Percentiles rank a stretch among this genome's conserved stretches.
Evolutionary conservation across 2,329 filamentous ascomycete species (phyloP).

Genomic region (Colletotrichum sp.): DNA sequence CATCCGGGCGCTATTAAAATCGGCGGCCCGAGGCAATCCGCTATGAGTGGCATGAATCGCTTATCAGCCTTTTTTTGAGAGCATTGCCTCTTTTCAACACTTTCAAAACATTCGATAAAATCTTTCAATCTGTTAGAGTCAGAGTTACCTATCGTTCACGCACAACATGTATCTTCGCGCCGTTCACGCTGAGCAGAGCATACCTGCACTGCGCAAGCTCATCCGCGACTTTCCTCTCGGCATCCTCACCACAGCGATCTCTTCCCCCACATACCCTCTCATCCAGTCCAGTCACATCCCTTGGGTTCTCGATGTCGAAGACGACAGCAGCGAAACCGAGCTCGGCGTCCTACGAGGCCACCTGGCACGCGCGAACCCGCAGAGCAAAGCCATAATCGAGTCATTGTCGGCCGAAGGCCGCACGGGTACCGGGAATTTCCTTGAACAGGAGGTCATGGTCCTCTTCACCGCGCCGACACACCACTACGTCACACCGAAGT

Average conservation of each 20-base stretch:
- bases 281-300: conserved; percentile 67
- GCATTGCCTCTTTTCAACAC: background rate
- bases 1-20: background rate
- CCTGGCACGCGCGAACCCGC: conserved; percentile 67
- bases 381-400: conserved; percentile 65
- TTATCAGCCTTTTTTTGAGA: background rate
- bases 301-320: conserved; percentile 58
- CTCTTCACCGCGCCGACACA: conserved; percentile 63
- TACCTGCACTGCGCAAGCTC: conserved; percentile 56
- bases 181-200: conserved; percentile 55
- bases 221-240: conserved; percentile 67
- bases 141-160: background rate
- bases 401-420: conserved; percentile 27
- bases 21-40: background rate
- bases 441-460: conserved; percentile 63
- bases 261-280: conserved; percentile 49
- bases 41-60: background rate
- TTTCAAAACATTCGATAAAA: background rate
- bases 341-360: conserved; percentile 61
- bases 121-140: background rate
- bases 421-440: conserved; percentile 23
- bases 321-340: conserved; percentile 44
- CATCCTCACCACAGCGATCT: conserved; percentile 66
- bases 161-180: conserved; percentile 61
- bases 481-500: conserved; percentile 73